Conservation (phyloP, 768 basidiomycete species). For the Mycena floridula region DNA sequence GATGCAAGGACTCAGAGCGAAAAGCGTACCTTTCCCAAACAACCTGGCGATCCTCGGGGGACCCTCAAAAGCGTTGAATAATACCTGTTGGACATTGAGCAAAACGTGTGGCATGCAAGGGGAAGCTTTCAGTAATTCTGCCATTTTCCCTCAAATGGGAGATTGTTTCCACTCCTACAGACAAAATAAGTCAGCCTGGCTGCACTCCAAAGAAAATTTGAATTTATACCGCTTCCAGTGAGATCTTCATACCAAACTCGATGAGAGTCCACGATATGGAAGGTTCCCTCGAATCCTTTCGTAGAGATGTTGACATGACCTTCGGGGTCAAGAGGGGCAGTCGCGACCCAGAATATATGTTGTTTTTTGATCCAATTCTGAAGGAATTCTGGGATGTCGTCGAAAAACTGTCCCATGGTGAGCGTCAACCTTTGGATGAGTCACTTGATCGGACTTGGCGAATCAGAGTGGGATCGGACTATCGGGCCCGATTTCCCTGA, state of each 20-base stretch:
- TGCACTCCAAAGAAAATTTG: not conserved
- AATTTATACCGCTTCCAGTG: slow-evolving; percentile 54
- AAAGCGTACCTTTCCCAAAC: slow-evolving; percentile 44
- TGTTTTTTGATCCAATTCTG: slow-evolving; percentile 36
- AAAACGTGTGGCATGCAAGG: no score
- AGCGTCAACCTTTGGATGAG: no score
- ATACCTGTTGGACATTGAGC: no score
- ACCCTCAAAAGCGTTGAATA: slow-evolving; percentile 59
- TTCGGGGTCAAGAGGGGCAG: slow-evolving; percentile 31
- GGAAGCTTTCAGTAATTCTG: no score
- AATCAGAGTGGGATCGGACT: no score
- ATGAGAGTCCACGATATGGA: slow-evolving; percentile 49
- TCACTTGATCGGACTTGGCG: no score
- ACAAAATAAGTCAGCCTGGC: not conserved
- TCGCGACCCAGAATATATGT: slow-evolving; percentile 43
- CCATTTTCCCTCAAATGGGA: slow-evolving; percentile 60
- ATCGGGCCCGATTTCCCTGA: no score
- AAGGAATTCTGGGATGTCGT: slow-evolving; percentile 31
- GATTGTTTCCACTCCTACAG: slow-evolving; percentile 48
- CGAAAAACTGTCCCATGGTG: slow-evolving; percentile 39
- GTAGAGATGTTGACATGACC: slow-evolving; percentile 46
- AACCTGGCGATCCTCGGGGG: slow-evolving; percentile 53
- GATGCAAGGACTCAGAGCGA: not conserved
- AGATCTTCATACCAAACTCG: slow-evolving; percentile 72
- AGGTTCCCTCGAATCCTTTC: slow-evolving; percentile 40